A percentile compares a stretch with the other conserved stretches of the same genome.
Conservation (phyloP, 768 basidiomycete species). For the Trametes elegans region DNA sequence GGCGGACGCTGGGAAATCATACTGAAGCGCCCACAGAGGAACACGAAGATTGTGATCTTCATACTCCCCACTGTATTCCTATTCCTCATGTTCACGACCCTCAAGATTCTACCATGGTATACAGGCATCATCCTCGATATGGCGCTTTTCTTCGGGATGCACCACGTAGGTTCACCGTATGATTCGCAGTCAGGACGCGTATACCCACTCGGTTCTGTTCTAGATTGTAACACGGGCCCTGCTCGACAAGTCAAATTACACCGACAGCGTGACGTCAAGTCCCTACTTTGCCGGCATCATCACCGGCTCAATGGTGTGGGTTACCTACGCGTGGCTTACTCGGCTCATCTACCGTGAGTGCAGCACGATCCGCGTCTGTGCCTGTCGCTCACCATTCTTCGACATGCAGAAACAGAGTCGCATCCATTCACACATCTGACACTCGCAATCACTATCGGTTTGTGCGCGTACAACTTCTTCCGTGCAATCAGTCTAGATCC, state of each 20-base stretch:
- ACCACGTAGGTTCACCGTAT: slow-evolving; percentile 61
- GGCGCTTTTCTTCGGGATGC: slow-evolving; percentile 90
- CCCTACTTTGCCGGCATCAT: slow-evolving; percentile 96
- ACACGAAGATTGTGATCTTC: slow-evolving; percentile 80
- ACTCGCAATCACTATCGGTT: slow-evolving; percentile 65
- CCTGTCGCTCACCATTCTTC: neutral
- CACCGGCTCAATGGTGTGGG: slow-evolving; percentile 81
- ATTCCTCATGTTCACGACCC: slow-evolving; percentile 79
- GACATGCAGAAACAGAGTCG: slow-evolving; percentile 65
- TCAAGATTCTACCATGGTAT: slow-evolving; percentile 87
- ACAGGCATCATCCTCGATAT: slow-evolving; percentile 78
- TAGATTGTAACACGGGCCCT: slow-evolving; percentile 85
- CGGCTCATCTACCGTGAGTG: slow-evolving; percentile 68
- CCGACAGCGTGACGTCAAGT: slow-evolving; percentile 79
- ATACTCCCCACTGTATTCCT: slow-evolving; percentile 75
- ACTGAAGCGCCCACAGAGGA: slow-evolving; percentile 47
- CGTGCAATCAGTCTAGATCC: slow-evolving; percentile 86
- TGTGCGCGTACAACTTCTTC: slow-evolving; percentile 91
- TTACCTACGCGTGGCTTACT: slow-evolving; percentile 77
- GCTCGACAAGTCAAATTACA: slow-evolving; percentile 77
- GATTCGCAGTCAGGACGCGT: slow-evolving; percentile 5
- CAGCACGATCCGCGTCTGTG: neutral
- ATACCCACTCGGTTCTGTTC: slow-evolving; percentile 18
- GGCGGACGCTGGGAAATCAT: neutral
- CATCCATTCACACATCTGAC: slow-evolving; percentile 73